phyloP scores from a whole-genome alignment of 176 grass and related monocot species.

The Zoysia pacifica region DNA sequence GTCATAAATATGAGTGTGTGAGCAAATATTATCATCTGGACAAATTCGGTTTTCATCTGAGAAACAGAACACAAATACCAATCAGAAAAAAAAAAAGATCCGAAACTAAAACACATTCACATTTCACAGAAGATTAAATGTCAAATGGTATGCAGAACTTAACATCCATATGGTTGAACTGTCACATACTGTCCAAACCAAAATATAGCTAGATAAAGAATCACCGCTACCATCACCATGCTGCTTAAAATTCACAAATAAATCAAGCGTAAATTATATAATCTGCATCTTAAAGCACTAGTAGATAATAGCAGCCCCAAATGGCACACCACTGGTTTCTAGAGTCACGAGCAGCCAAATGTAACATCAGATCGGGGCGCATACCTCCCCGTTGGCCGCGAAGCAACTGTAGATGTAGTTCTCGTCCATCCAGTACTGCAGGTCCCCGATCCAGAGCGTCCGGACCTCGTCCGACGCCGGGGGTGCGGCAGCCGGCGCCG shows the following conservation, averaged over 20 bases:
- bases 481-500: slow-evolving; percentile 27
- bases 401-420: slow-evolving; percentile 81
- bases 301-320: background rate
- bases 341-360: background rate
- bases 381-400: slow-evolving; percentile 72
- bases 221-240: background rate
- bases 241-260: background rate
- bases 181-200: background rate
- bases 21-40: background rate
- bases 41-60: background rate
- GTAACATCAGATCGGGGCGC: slow-evolving; percentile 4
- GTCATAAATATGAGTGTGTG: background rate
- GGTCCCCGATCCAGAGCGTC: slow-evolving; percentile 96
- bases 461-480: slow-evolving; percentile 63
- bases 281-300: background rate
- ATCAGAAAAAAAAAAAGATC: background rate
- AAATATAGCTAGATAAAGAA: background rate
- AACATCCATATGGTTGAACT: background rate
- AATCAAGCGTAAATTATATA: background rate
- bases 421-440: slow-evolving; percentile 99
- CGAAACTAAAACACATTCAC: background rate
- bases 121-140: slow-evolving; percentile 1
- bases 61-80: background rate
- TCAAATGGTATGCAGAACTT: slow-evolving; percentile 9
- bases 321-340: background rate